phyloP scores from a whole-genome alignment of 352 stramenopile species.

The Phytophthora pinifolia region DNA sequence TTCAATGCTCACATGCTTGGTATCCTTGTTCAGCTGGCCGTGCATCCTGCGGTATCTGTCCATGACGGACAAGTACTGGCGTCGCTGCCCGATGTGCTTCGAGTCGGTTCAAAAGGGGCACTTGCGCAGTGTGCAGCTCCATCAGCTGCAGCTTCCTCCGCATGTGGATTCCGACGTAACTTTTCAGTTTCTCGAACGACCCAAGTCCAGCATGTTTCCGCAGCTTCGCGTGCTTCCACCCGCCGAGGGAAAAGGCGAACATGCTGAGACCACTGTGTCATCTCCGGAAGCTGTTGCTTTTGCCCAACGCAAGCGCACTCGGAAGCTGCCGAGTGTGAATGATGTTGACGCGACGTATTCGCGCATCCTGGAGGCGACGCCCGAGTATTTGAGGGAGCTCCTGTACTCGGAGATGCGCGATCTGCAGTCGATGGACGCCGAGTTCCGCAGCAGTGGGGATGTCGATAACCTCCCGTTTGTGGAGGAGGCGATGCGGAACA shows the following conservation, averaged over 20 bases:
- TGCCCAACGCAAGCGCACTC: slow-evolving; percentile 38
- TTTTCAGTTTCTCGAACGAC: slow-evolving; percentile 79
- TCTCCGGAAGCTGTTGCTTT: slow-evolving; percentile 23
- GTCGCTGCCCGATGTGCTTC: slow-evolving; percentile 87
- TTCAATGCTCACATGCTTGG: not conserved
- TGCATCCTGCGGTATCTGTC: slow-evolving; percentile 85
- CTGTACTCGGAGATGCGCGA: slow-evolving; percentile 67
- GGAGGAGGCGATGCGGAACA: slow-evolving; percentile 75
- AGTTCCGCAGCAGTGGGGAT: slow-evolving; percentile 72
- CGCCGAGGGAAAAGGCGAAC: slow-evolving; percentile 9
- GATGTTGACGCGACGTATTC: slow-evolving; percentile 66
- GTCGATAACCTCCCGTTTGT: slow-evolving; percentile 78
- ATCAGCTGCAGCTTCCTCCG: slow-evolving; percentile 58
- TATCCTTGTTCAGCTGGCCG: slow-evolving; percentile 52
- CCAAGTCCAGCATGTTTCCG: slow-evolving; percentile 71
- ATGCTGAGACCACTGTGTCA: not conserved
- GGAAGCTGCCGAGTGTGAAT: slow-evolving; percentile 65
- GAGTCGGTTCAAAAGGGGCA: slow-evolving; percentile 84
- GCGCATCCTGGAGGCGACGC: slow-evolving; percentile 71
- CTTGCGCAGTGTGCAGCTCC: slow-evolving; percentile 67
- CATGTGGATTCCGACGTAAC: slow-evolving; percentile 48
- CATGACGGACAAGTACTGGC: slow-evolving; percentile 87
- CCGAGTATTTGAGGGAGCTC: slow-evolving; percentile 64
- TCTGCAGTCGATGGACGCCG: slow-evolving; percentile 65
- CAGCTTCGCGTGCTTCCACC: slow-evolving; percentile 37